These are phyloP conservation scores for Collybia sp. DNA, from an alignment of 768 basidiomycete species.

Conservation along the genomic window DNA sequence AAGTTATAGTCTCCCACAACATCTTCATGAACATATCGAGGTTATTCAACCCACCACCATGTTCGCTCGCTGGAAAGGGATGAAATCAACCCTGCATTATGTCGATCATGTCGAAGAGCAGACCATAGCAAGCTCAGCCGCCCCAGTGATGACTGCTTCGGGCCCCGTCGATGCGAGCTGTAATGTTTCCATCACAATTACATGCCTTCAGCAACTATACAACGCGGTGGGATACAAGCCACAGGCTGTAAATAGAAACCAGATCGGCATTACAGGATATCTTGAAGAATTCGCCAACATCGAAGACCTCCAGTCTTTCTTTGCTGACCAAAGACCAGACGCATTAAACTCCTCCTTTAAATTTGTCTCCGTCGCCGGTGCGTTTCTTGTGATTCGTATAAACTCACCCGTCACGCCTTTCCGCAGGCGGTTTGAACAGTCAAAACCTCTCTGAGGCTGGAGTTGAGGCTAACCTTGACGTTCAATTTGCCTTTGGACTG, in stretches of 20 bases:
- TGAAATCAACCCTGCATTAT: conserved; percentile 37
- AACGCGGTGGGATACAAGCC: conserved; percentile 43
- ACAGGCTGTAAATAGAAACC: conserved; percentile 34
- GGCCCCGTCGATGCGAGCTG: conserved; percentile 46
- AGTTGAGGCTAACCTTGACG: conserved; percentile 58
- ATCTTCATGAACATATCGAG: conserved; percentile 56
- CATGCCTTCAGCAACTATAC: conserved; percentile 51
- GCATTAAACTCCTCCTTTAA: conserved; percentile 47
- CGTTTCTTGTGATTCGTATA: background rate
- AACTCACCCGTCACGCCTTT: conserved; percentile 7
- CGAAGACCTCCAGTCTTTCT: conserved; percentile 47
- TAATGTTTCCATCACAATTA: conserved; percentile 42
- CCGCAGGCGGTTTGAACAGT: conserved; percentile 50
- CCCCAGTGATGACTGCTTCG: conserved; percentile 13
- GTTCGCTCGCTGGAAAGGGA: conserved; percentile 48
- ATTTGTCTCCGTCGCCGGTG: conserved; percentile 53
- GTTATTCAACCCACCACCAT: conserved; percentile 68
- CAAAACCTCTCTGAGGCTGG: conserved; percentile 49
- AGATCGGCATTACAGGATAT: conserved; percentile 51
- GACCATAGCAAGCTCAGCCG: conserved; percentile 13
- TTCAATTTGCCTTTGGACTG: conserved; percentile 58
- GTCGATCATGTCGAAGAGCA: conserved; percentile 13
- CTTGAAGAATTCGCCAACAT: conserved; percentile 47
- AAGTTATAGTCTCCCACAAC: conserved; percentile 55
- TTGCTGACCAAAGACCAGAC: conserved; percentile 35